Evolutionary conservation across 441 rosid genomes (phyloP), one percentile per base, ranked within the genome.

Genomic region (Gossypium trilobum): DNA sequence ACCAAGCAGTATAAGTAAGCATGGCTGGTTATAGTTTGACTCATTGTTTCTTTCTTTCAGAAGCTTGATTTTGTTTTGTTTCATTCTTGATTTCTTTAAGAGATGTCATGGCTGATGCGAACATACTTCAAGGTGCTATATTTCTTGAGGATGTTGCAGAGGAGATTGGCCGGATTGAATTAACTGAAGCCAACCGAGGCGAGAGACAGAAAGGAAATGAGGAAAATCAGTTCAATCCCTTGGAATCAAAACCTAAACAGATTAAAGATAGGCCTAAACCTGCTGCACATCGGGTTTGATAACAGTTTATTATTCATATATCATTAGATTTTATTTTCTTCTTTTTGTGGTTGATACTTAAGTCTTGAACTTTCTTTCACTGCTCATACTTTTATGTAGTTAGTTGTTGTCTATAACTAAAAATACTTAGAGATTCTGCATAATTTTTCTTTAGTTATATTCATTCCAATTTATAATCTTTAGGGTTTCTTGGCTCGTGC

Each of bases 401-500:
- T 1, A 36, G 23, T 36, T 16, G 10, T 63, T 7, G 31, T 42
- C 29, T 65, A 42, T 42, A 11, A 44, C 23, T 11, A 5, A 56
- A 10, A 23, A 39, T 52, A 52, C 13, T 72, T 78, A 27, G 13
- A 31, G 44, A 11, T 55, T 71, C 19, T 59, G 5, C n/a, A 6
- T 52, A 29, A 29, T 27, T 44, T 2, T 48, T 72, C 22, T 60
- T 77, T 10, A 58, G 62, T 55, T 48, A 19, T 71, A 54, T 52
- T 46, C 60, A 9, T 60, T 65, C 68, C 20, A 23, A 70, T 74
- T 65, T 29, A 72, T 70, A n/a, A 67, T 52, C 71, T 68, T n/a
- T 76, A 94, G 99, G 99, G 99, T 61, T 94, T 94, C 86, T 70
- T 94, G 88, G 92, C 95, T 85, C 97, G 97, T 84, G 99, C 99